These are phyloP conservation scores for Termitomyces sp. DNA, from an alignment of 768 basidiomycete species.

Conservation along the genomic window DNA sequence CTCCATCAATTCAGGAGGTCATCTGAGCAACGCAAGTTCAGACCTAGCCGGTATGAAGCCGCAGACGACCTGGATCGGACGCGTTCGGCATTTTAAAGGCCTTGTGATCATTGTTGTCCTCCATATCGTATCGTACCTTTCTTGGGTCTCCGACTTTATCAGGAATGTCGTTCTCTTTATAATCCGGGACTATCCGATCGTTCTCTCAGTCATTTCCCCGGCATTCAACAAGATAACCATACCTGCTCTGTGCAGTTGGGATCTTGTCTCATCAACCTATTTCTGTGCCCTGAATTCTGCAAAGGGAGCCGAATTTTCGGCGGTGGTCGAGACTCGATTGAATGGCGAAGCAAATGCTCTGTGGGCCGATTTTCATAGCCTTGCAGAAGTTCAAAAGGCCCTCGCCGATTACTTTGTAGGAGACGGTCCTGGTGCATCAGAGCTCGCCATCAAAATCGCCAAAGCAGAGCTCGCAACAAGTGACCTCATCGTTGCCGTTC, in stretches of 20 bases:
- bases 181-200: neutral
- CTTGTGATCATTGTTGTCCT: neutral
- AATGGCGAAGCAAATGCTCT: neutral
- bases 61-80: neutral
- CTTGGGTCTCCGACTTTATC: neutral
- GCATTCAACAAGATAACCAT: neutral
- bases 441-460: slow-evolving; percentile 42
- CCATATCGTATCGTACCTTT: neutral
- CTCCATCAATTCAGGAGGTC: neutral
- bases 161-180: neutral
- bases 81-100: neutral
- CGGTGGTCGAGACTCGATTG: neutral
- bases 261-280: neutral
- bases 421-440: slow-evolving; percentile 34
- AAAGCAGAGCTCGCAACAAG: slow-evolving; percentile 49
- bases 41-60: neutral
- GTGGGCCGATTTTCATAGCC: slow-evolving; percentile 32
- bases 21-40: neutral
- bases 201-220: neutral
- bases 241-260: neutral
- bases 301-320: neutral
- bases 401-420: slow-evolving; percentile 39
- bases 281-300: neutral
- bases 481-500: slow-evolving; percentile 44
- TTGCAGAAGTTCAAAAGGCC: slow-evolving; percentile 34